Base-by-base conservation (phyloP, 805 yeast species). In the Ogataea paraovalis region DNA sequence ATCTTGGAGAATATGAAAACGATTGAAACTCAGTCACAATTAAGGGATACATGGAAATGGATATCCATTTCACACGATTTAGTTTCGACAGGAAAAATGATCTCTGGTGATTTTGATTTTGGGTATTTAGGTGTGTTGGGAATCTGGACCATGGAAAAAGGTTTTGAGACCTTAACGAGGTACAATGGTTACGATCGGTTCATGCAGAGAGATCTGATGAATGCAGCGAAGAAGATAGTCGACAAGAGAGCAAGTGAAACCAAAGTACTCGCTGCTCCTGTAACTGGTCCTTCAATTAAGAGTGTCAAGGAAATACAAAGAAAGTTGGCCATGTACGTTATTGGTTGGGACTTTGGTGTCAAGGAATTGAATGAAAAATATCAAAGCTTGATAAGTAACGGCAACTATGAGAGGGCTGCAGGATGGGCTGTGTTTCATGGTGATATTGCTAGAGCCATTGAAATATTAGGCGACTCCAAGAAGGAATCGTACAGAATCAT, bases 361-460 rank as follows among this genome's bases (percentile, higher is more conserved):
- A 70, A 78, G 22, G 96, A 88, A 61, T 75, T 89, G 51, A 96
- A 90, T 54, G 81, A 77, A 36, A 82, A 84, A 51, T 74, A 87
- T 36, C 67, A 69, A 20, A 71, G 73, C 37, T 71, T 92, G 37
- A 79, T 83, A 20, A 65, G 69, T 0, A 64, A 70, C 14, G 90
- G 86, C 0, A 76, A 79, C 49, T 78, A 77, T 52, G 96, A 90
- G 51, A 83, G 92, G 61, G 98, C 99, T 0, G 99, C 97, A 1
- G 98, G 96, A 0, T 88, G 96, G 96, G 97, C 97, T 0, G 91
- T 90, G 0, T 92, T 92, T 65, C 92, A 88, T 61, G 97, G 96
- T 6, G 87, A 90, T 63, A 86, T 92, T 2, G 75, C 79, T 2
- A 75, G 82, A 43, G 96, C 97, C 0, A 86, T 91, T 3, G 81